Evolutionary conservation across 352 stramenopile genomes (phyloP), one percentile per base, ranked within the genome.

Genomic region (Phytophthora pluvialis): DNA sequence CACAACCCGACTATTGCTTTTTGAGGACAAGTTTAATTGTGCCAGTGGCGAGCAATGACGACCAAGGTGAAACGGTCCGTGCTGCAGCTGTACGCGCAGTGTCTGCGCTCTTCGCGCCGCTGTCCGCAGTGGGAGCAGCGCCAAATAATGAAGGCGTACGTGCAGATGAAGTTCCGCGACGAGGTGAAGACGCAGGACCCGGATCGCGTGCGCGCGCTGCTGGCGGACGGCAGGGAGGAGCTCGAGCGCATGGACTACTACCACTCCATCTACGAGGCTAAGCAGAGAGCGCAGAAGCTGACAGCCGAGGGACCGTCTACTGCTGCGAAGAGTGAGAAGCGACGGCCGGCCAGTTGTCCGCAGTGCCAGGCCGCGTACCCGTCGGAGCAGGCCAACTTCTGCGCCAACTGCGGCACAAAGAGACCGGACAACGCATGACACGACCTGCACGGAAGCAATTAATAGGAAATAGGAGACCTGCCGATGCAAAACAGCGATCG

Each of bases 201-300:
- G 35, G 76, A 81, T 15, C 78, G 80, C 12, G 80, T 96, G 39
- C 70, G 64, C 31, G 57, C 64, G 18, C 43, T 94, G 48, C 44
- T 96, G 44, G 74, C 68, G 15, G 84, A 96, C 40, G 84, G 70
- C 8, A 67, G 58, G 21, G 88, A 96, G 63, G 86, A 96, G 57
- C 78, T 96, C 18, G 78, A 89, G 33, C 86, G 80, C 18, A 96
- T 96, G 88, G 77, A 94, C 32, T 96, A 94, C 59, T 96, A 91
- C 56, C 88, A 96, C 68, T 89, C 81, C 2, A 73, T 96, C 35
- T 94, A 93, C 59, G 67, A 83, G 49, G 67, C 77, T 21, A 93
- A 91, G 55, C 72, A 92, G 50, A 65, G 64, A 18, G 59, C 77
- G 28, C 45, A 74, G 36, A 49, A 51, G 10, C 32, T 39, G 4